phyloP scores from a whole-genome alignment of 495 filamentous ascomycete species.

The Xylaria scruposa region DNA sequence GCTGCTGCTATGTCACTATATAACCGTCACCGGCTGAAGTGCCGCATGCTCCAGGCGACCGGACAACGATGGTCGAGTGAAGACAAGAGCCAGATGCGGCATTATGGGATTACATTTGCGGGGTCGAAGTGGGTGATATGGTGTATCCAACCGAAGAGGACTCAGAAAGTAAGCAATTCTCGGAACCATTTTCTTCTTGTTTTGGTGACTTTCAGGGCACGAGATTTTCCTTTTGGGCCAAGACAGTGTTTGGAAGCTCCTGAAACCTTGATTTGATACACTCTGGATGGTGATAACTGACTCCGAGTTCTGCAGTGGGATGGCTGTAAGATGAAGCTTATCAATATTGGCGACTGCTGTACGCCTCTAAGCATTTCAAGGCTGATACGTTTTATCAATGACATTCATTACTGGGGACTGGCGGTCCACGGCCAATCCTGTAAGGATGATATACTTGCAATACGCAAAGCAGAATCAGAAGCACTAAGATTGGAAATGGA shows the following conservation, averaged over 20 bases:
- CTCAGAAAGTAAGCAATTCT: too few relatives aligned
- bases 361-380: not conserved
- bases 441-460: not conserved
- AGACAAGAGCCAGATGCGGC: not conserved
- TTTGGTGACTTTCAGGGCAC: too few relatives aligned
- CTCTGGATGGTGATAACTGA: too few relatives aligned
- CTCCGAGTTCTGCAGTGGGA: too few relatives aligned
- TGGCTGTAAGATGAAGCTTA: too few relatives aligned
- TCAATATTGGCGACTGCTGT: not conserved
- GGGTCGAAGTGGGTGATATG: not conserved
- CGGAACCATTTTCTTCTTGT: too few relatives aligned
- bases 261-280: too few relatives aligned
- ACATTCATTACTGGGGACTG: slow-evolving; percentile 7
- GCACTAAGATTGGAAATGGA: too few relatives aligned
- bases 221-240: too few relatives aligned
- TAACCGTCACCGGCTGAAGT: not conserved
- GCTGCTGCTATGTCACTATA: not conserved
- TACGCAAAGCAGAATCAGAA: too few relatives aligned
- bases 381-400: not conserved
- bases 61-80: not conserved
- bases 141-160: not conserved
- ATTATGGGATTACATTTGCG: not conserved
- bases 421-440: not conserved
- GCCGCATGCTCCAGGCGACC: not conserved
- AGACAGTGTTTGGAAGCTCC: too few relatives aligned